phyloP scores from a whole-genome alignment of 768 basidiomycete species.

The Boletellus ananas region DNA sequence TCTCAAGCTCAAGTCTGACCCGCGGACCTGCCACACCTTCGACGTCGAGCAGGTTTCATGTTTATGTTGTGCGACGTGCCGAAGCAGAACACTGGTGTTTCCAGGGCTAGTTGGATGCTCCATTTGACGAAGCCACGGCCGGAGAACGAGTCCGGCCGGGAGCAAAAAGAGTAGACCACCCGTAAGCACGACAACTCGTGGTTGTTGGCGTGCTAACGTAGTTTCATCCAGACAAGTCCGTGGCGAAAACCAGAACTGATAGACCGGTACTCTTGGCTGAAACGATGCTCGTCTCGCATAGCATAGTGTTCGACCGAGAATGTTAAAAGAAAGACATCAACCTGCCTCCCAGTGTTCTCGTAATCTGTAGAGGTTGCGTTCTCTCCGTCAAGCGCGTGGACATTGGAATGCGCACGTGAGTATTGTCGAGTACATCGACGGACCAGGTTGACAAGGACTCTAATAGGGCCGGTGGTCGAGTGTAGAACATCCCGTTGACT shows the following conservation, averaged over 20 bases:
- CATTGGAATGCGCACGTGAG: conserved; percentile 35
- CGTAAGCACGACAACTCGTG: not conserved
- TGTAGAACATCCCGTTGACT: conserved; percentile 43
- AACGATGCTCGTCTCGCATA: not conserved
- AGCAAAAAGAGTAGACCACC: not conserved
- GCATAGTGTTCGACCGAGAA: not conserved
- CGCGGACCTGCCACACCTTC: not conserved
- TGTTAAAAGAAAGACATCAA: not conserved
- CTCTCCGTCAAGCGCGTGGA: conserved; percentile 30
- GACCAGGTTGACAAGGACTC: conserved; percentile 11
- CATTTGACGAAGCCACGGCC: conserved; percentile 50
- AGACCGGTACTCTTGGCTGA: not conserved
- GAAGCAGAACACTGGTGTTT: conserved; percentile 54
- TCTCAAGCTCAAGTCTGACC: no score
- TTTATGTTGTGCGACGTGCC: conserved; percentile 68
- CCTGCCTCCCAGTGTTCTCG: not conserved
- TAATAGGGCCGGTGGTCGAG: conserved; percentile 47
- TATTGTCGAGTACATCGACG: conserved; percentile 47
- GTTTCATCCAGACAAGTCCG: not conserved
- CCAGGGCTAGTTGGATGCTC: conserved; percentile 69
- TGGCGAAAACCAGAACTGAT: not conserved
- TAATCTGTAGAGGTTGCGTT: conserved; percentile 49
- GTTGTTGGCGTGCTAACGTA: not conserved
- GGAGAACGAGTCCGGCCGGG: not conserved
- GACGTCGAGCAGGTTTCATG: conserved; percentile 32